Conservation (phyloP, 2,329 filamentous ascomycete species). For the Oidium heveae region DNA sequence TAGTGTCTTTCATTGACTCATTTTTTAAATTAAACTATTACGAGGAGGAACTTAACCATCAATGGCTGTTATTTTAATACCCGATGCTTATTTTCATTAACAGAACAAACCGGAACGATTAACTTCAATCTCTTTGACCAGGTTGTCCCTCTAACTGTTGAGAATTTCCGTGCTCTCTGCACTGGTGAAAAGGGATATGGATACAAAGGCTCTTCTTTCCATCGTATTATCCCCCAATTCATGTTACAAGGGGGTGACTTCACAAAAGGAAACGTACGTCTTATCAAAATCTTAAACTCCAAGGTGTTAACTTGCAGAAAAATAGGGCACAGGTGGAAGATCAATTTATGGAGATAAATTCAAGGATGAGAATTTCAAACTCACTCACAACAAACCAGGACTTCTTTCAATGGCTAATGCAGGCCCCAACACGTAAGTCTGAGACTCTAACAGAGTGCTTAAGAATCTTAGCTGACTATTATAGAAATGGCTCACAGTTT, state of each 20-base stretch:
- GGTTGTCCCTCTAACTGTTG: conserved; percentile 63
- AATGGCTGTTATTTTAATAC: neutral
- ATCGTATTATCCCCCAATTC: conserved; percentile 70
- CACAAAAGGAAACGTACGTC: conserved; percentile 77
- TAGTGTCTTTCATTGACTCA: no score
- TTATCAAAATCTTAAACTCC: conserved; percentile 84
- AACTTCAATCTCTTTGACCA: conserved; percentile 80
- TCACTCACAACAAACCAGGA: conserved; percentile 57
- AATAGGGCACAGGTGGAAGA: conserved; percentile 72
- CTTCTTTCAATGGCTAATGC: conserved; percentile 90
- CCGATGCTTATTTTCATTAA: neutral
- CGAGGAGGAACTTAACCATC: neutral
- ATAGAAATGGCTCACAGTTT: conserved; percentile 90
- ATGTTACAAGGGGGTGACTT: conserved; percentile 98
- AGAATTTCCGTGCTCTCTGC: conserved; percentile 95
- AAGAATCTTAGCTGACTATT: conserved; percentile 63
- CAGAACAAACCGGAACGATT: conserved; percentile 58
- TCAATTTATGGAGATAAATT: conserved; percentile 79
- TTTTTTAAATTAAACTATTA: neutral
- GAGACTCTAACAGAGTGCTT: conserved; percentile 48
- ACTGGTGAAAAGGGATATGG: conserved; percentile 81
- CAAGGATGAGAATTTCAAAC: conserved; percentile 66
- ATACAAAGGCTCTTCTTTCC: conserved; percentile 87
- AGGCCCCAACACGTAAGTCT: conserved; percentile 66
- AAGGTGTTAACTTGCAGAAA: conserved; percentile 88